Percentiles rank a stretch among this genome's conserved stretches.
phyloP scores from a whole-genome alignment of 352 stramenopile genomes.

The Blastocystis sp. region DNA sequence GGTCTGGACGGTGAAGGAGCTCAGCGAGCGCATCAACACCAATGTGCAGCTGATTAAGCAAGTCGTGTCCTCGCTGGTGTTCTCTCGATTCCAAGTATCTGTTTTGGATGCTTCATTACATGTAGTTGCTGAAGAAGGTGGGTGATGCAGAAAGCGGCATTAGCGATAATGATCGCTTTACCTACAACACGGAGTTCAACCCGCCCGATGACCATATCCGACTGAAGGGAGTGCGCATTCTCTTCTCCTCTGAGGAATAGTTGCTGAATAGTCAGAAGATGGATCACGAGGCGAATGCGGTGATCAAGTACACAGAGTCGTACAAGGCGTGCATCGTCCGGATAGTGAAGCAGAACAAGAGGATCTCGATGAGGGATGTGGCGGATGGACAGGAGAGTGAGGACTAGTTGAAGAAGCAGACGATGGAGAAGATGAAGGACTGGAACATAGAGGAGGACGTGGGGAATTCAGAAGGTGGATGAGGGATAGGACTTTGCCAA shows the following conservation, averaged over 20 bases:
- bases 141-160: neutral
- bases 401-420: slow-evolving; percentile 8
- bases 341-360: slow-evolving; percentile 32
- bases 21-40: neutral
- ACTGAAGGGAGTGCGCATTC: neutral
- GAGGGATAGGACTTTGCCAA: slow-evolving; percentile 22
- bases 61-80: neutral
- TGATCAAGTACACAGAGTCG: slow-evolving; percentile 31
- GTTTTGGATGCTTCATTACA: neutral
- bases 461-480: neutral
- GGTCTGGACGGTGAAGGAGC: neutral
- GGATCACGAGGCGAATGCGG: neutral
- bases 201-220: neutral
- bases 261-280: neutral
- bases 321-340: slow-evolving; percentile 38
- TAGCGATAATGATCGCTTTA: neutral
- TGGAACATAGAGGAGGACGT: slow-evolving; percentile 24
- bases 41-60: slow-evolving; percentile 4
- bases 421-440: neutral
- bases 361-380: neutral
- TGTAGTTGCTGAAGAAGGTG: slow-evolving; percentile 24
- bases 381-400: neutral
- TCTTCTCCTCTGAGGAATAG: neutral
- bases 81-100: neutral
- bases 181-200: slow-evolving; percentile 32